Evolutionary conservation across 495 filamentous ascomycete genomes (phyloP), one percentile per base, ranked within the genome.

Genomic region (Penicillium robsamsonii): DNA sequence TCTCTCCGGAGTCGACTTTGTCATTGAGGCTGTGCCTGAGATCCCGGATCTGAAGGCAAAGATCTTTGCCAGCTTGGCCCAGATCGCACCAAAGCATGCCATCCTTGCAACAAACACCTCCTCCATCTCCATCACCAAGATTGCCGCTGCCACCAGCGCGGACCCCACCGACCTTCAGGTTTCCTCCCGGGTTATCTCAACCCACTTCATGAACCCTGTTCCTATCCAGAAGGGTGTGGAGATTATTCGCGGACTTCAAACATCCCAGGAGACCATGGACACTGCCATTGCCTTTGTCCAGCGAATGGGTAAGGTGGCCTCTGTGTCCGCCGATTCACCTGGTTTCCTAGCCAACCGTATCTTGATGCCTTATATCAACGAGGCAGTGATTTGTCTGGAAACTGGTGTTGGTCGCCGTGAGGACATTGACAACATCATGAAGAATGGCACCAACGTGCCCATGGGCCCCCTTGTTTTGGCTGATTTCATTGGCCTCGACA

Each of bases 171-270:
- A 96, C 70, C 84, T 88, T 30, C 86, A 88, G 50, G 88, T 88
- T 29, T 84, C 91, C 45, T 91, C 91, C 27, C 86, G 95, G 40
- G 94, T 99, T 2, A 84, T 99, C 46, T 89, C 89, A 49, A 97
- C 95, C 46, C 94, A 99, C 72, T 99, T 99, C 75, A 99, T 99
- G 94, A 99, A 99, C 78, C 94, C 94, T 0, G 94, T 99, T 0
- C 95, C 94, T 1, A 74, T 99, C 4, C 95, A 97, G 68, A 96
- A 96, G 73, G 94, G 94, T 45, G 94, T 99, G 6, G 94, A 99
- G 76, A 96, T 99, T 55, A 97, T 99, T 63, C 82, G 86, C 22
- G 95, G 91, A 20, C 77, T 99, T 41, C 94, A 99, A 70, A 99
- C 94, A 7, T 93, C 89, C 13, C 66, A 83, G 58, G 79, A 82